Percentiles rank a stretch among this genome's conserved stretches.
Conservation (phyloP, 1,284 basidiomycete species). For the Fomes fomentarius region DNA sequence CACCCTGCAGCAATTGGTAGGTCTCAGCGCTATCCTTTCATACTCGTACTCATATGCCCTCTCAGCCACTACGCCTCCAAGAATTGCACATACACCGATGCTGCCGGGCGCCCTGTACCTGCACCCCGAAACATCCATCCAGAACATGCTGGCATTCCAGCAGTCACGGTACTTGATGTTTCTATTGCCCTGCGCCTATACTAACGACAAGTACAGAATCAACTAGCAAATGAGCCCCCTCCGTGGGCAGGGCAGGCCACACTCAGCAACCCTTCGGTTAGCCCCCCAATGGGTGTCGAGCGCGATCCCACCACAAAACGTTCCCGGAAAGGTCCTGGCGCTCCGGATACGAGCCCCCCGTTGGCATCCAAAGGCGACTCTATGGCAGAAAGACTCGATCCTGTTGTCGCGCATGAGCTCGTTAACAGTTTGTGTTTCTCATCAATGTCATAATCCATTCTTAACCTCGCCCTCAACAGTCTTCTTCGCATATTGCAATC, state of each 20-base stretch:
- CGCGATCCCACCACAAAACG: slow-evolving; percentile 29
- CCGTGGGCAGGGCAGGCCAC: slow-evolving; percentile 24
- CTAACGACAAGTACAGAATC: slow-evolving; percentile 15
- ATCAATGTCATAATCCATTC: background rate
- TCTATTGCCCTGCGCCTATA: slow-evolving; percentile 9
- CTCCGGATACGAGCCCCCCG: slow-evolving; percentile 19
- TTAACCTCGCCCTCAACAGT: no score
- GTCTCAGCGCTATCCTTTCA: slow-evolving; percentile 27
- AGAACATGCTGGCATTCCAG: slow-evolving; percentile 11
- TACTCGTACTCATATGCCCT: slow-evolving; percentile 6
- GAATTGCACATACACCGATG: slow-evolving; percentile 78
- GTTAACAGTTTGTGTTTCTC: slow-evolving; percentile 60
- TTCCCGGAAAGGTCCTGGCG: slow-evolving; percentile 24
- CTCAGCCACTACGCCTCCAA: slow-evolving; percentile 78
- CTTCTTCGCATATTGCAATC: slow-evolving; percentile 81
- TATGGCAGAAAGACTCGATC: slow-evolving; percentile 51
- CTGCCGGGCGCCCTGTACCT: slow-evolving; percentile 75
- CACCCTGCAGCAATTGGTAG: slow-evolving; percentile 82
- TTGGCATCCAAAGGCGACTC: slow-evolving; percentile 35
- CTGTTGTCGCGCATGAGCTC: slow-evolving; percentile 68
- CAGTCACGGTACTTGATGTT: slow-evolving; percentile 17
- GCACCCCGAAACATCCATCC: slow-evolving; percentile 49
- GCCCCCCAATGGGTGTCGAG: slow-evolving; percentile 19
- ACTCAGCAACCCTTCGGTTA: slow-evolving; percentile 16
- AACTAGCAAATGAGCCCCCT: slow-evolving; percentile 13